These are phyloP conservation scores for Eucalyptus caleyi DNA, from an alignment of 345 rosid species.

Conservation along the genomic window DNA sequence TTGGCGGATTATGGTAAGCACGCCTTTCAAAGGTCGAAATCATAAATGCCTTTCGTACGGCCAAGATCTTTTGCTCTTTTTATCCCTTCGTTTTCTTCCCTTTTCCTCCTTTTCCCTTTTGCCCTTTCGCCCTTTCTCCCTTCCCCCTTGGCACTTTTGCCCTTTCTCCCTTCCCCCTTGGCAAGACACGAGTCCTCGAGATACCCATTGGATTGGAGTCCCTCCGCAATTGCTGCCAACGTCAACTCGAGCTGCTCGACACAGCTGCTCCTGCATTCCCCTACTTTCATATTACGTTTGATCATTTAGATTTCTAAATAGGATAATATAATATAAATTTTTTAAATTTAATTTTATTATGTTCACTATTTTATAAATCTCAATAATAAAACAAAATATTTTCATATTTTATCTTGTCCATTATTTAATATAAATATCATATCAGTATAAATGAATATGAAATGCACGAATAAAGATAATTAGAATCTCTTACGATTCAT, in stretches of 20 bases:
- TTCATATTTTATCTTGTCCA: background rate
- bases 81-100: background rate
- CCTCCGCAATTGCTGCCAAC: background rate
- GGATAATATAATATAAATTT: background rate
- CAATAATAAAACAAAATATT: background rate
- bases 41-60: background rate
- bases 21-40: background rate
- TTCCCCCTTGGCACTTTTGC: background rate
- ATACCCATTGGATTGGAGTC: background rate
- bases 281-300: accelerated
- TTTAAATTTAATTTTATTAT: background rate
- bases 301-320: background rate
- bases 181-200: background rate
- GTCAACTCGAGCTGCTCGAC: background rate
- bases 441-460: background rate
- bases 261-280: background rate
- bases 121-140: background rate
- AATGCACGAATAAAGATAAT: background rate
- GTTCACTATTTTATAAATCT: background rate
- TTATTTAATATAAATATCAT: background rate
- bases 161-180: background rate
- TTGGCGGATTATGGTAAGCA: background rate
- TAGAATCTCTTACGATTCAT: background rate
- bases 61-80: background rate
- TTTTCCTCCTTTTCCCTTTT: background rate